Conservation (phyloP, 495 filamentous ascomycete species). For the Penicillium antarcticum region DNA sequence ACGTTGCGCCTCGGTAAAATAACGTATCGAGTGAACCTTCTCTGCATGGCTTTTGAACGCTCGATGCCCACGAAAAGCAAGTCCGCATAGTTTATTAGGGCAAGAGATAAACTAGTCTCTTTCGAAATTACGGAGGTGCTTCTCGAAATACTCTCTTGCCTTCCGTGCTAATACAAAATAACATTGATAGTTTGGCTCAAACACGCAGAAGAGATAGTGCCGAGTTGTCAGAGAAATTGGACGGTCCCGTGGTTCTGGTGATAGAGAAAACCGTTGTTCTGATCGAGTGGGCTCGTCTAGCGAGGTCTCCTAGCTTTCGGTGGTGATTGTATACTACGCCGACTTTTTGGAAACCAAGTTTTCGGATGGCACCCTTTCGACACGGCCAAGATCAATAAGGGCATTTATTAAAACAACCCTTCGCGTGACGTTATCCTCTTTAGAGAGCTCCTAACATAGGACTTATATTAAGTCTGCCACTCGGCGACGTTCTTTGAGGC, state of each 20-base stretch:
- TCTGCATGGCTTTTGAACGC: constrained; percentile 4
- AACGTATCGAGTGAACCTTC: constrained; percentile 1
- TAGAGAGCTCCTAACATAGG: background rate
- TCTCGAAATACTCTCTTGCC: constrained; percentile 2
- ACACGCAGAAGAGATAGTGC: constrained; percentile 2
- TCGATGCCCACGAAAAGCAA: background rate
- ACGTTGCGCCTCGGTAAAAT: constrained; percentile 1
- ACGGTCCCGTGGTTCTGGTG: background rate
- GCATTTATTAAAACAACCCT: background rate
- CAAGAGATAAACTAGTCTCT: background rate
- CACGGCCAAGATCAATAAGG: background rate
- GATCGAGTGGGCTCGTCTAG: background rate
- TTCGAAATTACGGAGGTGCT: background rate
- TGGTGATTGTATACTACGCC: background rate
- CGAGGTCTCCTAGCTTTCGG: background rate
- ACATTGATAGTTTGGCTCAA: constrained; percentile 2
- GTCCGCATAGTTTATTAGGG: constrained; percentile 1
- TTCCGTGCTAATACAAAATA: background rate
- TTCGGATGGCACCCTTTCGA: background rate
- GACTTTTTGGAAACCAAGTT: background rate
- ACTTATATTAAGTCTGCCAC: background rate
- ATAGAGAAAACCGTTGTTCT: background rate
- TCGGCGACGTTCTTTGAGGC: background rate
- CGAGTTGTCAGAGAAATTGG: constrained; percentile 4
- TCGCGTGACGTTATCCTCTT: background rate